Evolutionary conservation across 164 flowering plant genomes (phyloP), one percentile per base, ranked within the genome.

Genomic region (Houttuynia cordata): DNA sequence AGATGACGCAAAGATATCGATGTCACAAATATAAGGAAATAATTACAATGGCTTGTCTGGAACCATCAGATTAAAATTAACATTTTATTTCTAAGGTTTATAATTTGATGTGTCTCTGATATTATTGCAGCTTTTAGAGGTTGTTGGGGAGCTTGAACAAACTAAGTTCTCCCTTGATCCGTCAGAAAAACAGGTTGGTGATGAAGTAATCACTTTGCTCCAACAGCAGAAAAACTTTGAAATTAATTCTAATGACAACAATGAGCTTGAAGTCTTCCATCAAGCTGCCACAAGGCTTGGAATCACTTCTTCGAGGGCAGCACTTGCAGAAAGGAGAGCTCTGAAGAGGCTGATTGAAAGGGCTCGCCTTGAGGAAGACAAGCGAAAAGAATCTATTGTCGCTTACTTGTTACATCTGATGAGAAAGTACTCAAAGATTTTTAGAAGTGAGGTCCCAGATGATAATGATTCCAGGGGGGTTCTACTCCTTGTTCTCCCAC

Each of bases 401-500:
- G 90, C 93, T 37, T 94, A 80, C 77, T 91, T 94, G 53, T 79
- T 88, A 61, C 91, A 91, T 78, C 90, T 94, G 15, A 91, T 94
- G 90, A 81, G 89, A 58, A 94, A 91, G 67, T 94, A 91, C 64
- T 91, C 99, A 24, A 94, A 94, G 75, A 62, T 87, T 57, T 91
- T 94, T 60, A 79, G 96, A 76, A 83, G 81, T 70, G 99, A 94
- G 42, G 67, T 84, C 49, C 75, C 80, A 3, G 99, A 94, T 75
- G 97, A 94, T 68, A 88, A 85, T 74, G 99, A 94, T 68, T 94
- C 99, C 97, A 91, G 70, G 91, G 99, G 68, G 91, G 99, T 13
- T 94, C 99, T 22, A 63, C 80, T 37, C 99, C 99, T 63, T 88
- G 97, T 75, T 91, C 99, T 0, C 97, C 99, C 23, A 87, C 91